Conservation (phyloP, 768 basidiomycete genomes). For the Tulasnella sp. region DNA sequence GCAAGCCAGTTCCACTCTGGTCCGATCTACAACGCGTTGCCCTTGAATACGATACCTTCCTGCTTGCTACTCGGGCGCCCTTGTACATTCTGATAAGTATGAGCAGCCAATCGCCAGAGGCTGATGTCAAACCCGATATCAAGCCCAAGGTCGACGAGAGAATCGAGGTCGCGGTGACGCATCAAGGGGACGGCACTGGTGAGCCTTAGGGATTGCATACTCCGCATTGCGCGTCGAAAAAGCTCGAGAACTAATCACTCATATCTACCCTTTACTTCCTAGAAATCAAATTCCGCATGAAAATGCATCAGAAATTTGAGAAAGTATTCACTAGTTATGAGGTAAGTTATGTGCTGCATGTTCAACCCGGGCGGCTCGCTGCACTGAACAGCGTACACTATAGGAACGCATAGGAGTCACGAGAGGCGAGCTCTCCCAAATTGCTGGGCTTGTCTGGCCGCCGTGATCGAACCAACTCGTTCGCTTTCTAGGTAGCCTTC, state of each 20-base stretch:
- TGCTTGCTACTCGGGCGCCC: too few relatives aligned
- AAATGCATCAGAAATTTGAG: constrained; percentile 3
- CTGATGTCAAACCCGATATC: constrained; percentile 1
- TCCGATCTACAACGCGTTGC: too few relatives aligned
- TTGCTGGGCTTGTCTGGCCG: neutral
- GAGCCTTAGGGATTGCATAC: neutral
- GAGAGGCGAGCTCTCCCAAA: neutral
- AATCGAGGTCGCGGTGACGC: neutral
- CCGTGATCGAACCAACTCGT: neutral
- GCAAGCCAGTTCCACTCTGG: too few relatives aligned
- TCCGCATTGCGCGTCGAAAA: neutral
- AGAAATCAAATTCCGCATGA: constrained; percentile 5
- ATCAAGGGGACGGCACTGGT: neutral
- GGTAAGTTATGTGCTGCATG: neutral
- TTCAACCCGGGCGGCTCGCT: neutral
- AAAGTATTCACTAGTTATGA: constrained; percentile 5
- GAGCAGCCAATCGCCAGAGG: neutral
- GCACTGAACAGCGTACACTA: neutral
- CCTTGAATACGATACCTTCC: too few relatives aligned
- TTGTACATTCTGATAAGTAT: neutral
- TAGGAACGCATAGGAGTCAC: neutral
- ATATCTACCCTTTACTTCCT: neutral
- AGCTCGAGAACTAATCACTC: neutral
- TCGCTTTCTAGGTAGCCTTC: neutral
- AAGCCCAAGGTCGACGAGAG: neutral